These are phyloP conservation scores for Platanthera guangdongensis DNA, from an alignment of 106 monocot species.

Conservation along the genomic window DNA sequence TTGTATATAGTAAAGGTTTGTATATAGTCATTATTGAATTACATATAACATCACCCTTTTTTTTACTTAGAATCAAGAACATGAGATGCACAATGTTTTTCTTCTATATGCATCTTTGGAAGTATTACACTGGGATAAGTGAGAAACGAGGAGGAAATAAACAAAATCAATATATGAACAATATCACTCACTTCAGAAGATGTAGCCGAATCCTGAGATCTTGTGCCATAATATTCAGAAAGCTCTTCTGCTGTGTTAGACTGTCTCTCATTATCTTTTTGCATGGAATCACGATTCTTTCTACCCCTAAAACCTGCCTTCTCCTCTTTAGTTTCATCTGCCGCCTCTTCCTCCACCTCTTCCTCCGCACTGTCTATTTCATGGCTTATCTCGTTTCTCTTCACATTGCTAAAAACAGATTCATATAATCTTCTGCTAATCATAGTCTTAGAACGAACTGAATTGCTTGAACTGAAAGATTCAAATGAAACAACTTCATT, in stretches of 20 bases:
- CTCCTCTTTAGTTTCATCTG: conserved; percentile 8
- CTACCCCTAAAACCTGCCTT: background rate
- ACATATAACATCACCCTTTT: no score
- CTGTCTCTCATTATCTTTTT: conserved; percentile 1
- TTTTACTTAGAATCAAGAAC: no score
- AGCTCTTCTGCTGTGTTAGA: background rate
- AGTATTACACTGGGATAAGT: background rate
- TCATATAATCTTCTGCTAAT: conserved; percentile 17
- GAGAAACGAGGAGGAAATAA: background rate
- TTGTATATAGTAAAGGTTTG: no score
- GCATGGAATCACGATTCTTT: background rate
- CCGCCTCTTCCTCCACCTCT: background rate
- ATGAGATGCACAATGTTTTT: background rate
- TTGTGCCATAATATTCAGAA: conserved; percentile 6
- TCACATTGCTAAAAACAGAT: conserved; percentile 14
- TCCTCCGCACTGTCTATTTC: conserved; percentile 8
- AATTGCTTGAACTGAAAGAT: conserved; percentile 10
- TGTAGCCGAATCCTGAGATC: conserved; percentile 1
- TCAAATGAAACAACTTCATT: conserved; percentile 8
- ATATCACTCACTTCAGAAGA: conserved; percentile 22
- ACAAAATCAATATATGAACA: background rate
- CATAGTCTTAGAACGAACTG: conserved; percentile 14
- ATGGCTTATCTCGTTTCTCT: conserved; percentile 8
- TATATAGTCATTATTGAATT: no score
- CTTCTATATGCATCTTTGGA: background rate